phyloP scores from a whole-genome alignment of 768 basidiomycete species.

The Lyophyllum atratum region DNA sequence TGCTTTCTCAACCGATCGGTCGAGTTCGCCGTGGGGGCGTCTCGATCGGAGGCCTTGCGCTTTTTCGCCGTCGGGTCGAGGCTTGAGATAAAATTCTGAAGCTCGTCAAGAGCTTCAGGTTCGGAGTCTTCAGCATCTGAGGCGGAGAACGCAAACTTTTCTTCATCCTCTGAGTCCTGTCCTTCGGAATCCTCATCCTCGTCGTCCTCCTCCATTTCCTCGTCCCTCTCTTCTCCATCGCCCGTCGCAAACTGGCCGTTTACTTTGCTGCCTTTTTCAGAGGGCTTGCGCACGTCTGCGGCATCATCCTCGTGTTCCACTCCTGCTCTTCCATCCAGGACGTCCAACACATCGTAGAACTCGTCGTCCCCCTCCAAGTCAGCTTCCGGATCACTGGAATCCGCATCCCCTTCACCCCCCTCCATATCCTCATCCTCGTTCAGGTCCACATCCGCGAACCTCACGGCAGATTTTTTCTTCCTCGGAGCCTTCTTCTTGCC shows the following conservation, averaged over 20 bases:
- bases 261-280: not conserved
- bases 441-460: slow-evolving; percentile 61
- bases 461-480: slow-evolving; percentile 35
- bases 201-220: slow-evolving; percentile 12
- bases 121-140: slow-evolving; percentile 52
- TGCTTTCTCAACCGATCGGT: slow-evolving; percentile 42
- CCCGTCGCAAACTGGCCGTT: slow-evolving; percentile 1
- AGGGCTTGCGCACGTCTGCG: slow-evolving; percentile 22
- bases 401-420: slow-evolving; percentile 39
- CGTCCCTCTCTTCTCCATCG: slow-evolving; percentile 6
- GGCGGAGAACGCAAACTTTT: slow-evolving; percentile 44
- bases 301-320: slow-evolving; percentile 42
- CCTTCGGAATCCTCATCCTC: slow-evolving; percentile 38
- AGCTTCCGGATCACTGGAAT: slow-evolving; percentile 33
- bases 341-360: slow-evolving; percentile 65
- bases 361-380: slow-evolving; percentile 55
- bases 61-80: slow-evolving; percentile 67
- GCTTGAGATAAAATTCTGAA: slow-evolving; percentile 70
- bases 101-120: slow-evolving; percentile 64
- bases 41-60: slow-evolving; percentile 59
- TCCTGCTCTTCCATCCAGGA: slow-evolving; percentile 64
- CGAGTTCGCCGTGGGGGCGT: slow-evolving; percentile 15
- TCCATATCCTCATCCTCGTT: slow-evolving; percentile 54
- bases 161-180: slow-evolving; percentile 46
- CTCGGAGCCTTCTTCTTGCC: slow-evolving; percentile 25